Conservation (phyloP, 805 yeast species). For the Sungouiozyma ichnusensis region DNA sequence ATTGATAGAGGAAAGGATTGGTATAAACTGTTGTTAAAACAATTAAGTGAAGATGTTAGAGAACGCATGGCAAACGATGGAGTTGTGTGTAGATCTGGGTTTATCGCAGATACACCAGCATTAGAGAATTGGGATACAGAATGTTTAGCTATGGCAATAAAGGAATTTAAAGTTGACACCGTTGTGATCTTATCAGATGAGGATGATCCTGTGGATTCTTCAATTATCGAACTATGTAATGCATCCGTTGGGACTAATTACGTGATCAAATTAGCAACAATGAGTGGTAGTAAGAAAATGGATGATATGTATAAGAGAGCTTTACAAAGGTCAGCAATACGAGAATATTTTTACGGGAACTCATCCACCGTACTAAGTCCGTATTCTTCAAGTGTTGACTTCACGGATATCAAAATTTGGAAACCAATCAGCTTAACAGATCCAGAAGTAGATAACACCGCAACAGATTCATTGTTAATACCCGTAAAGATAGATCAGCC, state of each 20-base stretch:
- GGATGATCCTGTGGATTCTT: neutral
- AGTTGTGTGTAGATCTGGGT: constrained; percentile 26
- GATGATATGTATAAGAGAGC: constrained; percentile 62
- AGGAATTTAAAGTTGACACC: constrained; percentile 15
- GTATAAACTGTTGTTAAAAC: constrained; percentile 40
- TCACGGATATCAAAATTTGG: constrained; percentile 49
- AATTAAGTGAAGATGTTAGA: constrained; percentile 38
- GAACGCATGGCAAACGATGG: constrained; percentile 22
- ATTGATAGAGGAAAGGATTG: constrained; percentile 40
- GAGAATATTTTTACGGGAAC: constrained; percentile 85
- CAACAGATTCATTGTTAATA: constrained; percentile 19
- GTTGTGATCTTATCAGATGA: constrained; percentile 10
- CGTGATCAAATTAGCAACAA: constrained; percentile 49
- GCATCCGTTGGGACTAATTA: neutral
- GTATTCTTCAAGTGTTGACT: constrained; percentile 66
- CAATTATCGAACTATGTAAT: neutral
- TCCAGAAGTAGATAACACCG: constrained; percentile 5
- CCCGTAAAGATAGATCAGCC: constrained; percentile 38
- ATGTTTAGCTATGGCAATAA: constrained; percentile 12
- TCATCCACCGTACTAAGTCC: constrained; percentile 64
- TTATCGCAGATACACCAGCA: constrained; percentile 25
- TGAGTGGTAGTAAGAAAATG: constrained; percentile 68
- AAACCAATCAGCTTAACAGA: constrained; percentile 34
- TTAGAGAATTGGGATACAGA: constrained; percentile 11
- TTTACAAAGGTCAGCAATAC: constrained; percentile 63